phyloP scores from a whole-genome alignment of 2,329 filamentous ascomycete species.

The Diaporthe eres region DNA sequence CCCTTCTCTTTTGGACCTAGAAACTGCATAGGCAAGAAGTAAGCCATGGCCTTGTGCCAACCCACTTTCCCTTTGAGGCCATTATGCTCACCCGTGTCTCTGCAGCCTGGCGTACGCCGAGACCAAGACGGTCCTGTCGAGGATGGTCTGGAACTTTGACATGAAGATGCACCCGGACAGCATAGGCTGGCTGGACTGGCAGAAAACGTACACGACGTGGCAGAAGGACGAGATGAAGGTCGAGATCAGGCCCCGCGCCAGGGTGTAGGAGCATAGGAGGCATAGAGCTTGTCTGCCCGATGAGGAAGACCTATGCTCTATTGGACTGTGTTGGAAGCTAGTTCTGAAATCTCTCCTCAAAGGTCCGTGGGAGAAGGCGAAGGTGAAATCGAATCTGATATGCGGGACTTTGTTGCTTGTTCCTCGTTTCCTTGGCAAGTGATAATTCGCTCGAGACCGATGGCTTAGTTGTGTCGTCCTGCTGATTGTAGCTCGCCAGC shows the following conservation, averaged over 20 bases:
- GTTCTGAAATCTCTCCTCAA: neutral
- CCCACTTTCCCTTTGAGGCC: neutral
- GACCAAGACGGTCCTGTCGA: constrained; percentile 47
- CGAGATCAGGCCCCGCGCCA: constrained; percentile 20
- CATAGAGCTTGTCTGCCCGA: neutral
- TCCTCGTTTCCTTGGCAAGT: neutral
- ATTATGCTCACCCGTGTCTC: neutral
- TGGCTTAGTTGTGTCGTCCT: neutral
- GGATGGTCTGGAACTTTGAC: constrained; percentile 49
- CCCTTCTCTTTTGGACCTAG: constrained; percentile 35
- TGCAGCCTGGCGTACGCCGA: constrained; percentile 47
- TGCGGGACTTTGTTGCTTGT: neutral
- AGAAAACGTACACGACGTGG: constrained; percentile 37
- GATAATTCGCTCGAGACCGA: neutral
- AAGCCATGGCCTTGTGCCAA: neutral
- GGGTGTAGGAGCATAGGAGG: neutral
- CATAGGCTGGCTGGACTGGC: constrained; percentile 32
- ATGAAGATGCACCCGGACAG: constrained; percentile 38
- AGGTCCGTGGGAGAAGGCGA: neutral
- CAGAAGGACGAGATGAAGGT: constrained; percentile 37
- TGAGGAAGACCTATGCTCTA: neutral
- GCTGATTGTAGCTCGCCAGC: neutral
- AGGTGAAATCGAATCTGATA: neutral
- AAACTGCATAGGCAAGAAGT: constrained; percentile 37
- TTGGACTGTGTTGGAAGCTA: neutral